These are phyloP conservation scores for Tulasnella sp. DNA, from an alignment of 768 basidiomycete species.

Conservation along the genomic window DNA sequence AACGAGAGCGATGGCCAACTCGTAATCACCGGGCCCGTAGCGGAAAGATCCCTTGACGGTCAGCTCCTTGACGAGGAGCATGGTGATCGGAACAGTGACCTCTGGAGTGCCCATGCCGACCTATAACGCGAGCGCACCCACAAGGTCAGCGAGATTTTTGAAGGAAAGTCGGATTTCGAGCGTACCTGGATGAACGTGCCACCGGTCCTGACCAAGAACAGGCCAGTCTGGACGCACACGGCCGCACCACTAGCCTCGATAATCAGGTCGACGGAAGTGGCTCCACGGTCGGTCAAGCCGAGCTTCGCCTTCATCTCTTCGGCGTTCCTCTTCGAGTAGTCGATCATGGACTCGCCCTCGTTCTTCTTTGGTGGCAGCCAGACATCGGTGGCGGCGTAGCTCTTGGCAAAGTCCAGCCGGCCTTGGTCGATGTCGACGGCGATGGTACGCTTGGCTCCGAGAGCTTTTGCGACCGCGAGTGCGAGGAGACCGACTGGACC, in stretches of 20 bases:
- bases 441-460: conserved; percentile 80
- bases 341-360: conserved; percentile 61
- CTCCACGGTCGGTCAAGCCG: conserved; percentile 66
- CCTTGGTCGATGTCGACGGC: conserved; percentile 74
- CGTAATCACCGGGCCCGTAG: conserved; percentile 80
- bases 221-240: conserved; percentile 82
- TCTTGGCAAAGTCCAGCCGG: conserved; percentile 82
- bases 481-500: conserved; percentile 82
- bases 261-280: conserved; percentile 72
- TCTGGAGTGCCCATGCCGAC: conserved; percentile 58
- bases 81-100: conserved; percentile 66
- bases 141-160: neutral
- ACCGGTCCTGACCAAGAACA: conserved; percentile 70
- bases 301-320: conserved; percentile 60
- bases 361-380: conserved; percentile 58
- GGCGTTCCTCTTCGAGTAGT: conserved; percentile 72
- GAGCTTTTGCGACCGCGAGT: conserved; percentile 93
- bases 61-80: conserved; percentile 72
- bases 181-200: conserved; percentile 41
- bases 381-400: conserved; percentile 75
- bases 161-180: neutral
- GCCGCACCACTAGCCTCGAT: conserved; percentile 93
- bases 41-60: conserved; percentile 89
- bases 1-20: conserved; percentile 78
- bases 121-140: neutral